A percentile compares a stretch with the other conserved stretches of the same genome.
These are phyloP conservation scores for Myrica gale DNA, from an alignment of 306 rosid species.

Conservation along the genomic window DNA sequence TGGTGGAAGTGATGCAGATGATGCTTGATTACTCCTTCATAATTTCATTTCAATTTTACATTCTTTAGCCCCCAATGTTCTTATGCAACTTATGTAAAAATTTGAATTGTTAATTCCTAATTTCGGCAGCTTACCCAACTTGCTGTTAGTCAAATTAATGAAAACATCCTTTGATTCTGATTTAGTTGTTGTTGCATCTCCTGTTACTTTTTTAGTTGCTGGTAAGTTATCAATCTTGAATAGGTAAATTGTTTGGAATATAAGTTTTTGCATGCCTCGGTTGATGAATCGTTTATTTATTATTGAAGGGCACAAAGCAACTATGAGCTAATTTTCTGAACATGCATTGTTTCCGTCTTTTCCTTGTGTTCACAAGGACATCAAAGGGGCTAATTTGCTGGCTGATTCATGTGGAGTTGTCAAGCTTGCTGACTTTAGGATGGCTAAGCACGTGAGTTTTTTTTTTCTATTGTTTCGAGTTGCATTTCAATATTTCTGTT, in stretches of 20 bases:
- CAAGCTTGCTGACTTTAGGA: too few species aligned
- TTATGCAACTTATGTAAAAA: slow-evolving; percentile 39
- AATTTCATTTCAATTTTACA: slow-evolving; percentile 43
- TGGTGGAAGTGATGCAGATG: slow-evolving; percentile 88
- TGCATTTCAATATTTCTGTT: too few species aligned
- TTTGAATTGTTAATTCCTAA: slow-evolving; percentile 28
- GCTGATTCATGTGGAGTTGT: too few species aligned
- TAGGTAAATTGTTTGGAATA: neutral
- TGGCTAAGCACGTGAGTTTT: too few species aligned
- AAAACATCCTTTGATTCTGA: slow-evolving; percentile 35
- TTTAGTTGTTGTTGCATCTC: slow-evolving; percentile 29
- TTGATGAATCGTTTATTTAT: too few species aligned
- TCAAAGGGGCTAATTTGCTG: too few species aligned
- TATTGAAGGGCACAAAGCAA: too few species aligned
- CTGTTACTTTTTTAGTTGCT: slow-evolving; percentile 12
- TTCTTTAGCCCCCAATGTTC: slow-evolving; percentile 41
- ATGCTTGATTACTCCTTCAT: slow-evolving; percentile 42
- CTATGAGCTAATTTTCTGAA: too few species aligned
- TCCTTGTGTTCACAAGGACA: too few species aligned
- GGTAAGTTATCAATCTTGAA: neutral
- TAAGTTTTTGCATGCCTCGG: too few species aligned
- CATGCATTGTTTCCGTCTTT: too few species aligned
- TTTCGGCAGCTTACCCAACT: slow-evolving; percentile 30
- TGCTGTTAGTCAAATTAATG: slow-evolving; percentile 26
- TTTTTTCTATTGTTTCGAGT: too few species aligned